Evolutionary conservation across 306 rosid species (phyloP), one percentile per base, ranked within the genome.

Genomic region (Dalbergia cochinchinensis): DNA sequence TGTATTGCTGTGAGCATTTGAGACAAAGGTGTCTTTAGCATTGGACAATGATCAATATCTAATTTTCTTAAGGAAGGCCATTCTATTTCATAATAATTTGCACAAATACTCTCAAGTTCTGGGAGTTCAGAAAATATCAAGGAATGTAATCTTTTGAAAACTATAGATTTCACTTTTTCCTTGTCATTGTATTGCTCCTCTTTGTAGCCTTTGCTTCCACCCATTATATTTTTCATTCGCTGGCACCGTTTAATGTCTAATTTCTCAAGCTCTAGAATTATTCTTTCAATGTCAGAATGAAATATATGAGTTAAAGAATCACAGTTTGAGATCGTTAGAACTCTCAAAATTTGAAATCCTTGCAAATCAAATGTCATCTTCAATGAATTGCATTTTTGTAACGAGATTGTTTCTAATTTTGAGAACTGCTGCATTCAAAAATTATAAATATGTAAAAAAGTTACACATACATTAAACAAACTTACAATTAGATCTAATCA

Each of bases 281-380:
- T 55, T 39, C 11, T 31, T 59, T 31, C 47, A 66, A 65, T 66
- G 19, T 6, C 66, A 37, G 19, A n/a, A 37, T 57, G 39, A 45
- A 65, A 66, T 20, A 54, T 35, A 39, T 77, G 48, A 39, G 3
- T 54, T 67, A 77, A 51, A 39, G 81, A 66, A 8, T n/a, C 3
- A 76, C 80, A 76, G 0, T 6, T 2, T 10, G 13, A 11, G 26
- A 76, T 26, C n/a, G 16, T 14, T 7, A 76, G 14, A 1, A 2
- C 0, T 65, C 11, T 66, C 65, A 77, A 41, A 35, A 22, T 66
- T 18, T 54, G 66, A 55, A 77, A 39, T 54, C n/a, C 34, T 9
- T 9, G 50, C 12, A 11, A 9, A 13, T 44, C 50, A 6, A 44
- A 44, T 44, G 3, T 13, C 50, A 44, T 44, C 11, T 0, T 11